These are phyloP conservation scores for Myxozyma neglecta DNA, from an alignment of 805 yeast genomes.

Conservation along the genomic window DNA sequence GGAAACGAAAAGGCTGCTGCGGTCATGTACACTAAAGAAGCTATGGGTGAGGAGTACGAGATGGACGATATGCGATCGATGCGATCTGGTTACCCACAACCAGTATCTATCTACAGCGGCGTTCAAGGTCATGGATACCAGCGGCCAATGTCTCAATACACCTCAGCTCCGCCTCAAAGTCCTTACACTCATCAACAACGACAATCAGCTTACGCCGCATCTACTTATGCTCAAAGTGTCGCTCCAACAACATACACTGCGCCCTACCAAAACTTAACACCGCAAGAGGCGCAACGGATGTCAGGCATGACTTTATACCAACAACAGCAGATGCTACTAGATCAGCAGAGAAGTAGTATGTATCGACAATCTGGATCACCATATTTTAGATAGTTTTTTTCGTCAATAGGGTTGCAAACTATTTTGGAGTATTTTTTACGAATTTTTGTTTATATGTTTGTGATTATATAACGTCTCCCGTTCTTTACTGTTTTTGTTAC, in stretches of 20 bases:
- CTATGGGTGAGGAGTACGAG: constrained; percentile 40
- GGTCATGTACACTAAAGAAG: constrained; percentile 8
- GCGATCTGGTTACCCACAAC: constrained; percentile 20
- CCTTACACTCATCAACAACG: neutral
- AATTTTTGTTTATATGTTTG: too few species aligned
- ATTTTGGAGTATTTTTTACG: too few species aligned
- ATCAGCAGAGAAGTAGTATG: constrained; percentile 4
- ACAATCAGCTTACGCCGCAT: neutral
- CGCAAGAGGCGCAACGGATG: constrained; percentile 2
- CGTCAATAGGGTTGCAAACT: too few species aligned
- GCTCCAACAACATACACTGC: constrained; percentile 2
- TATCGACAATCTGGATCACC: neutral
- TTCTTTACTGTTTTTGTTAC: too few species aligned
- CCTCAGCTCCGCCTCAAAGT: neutral
- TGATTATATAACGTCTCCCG: too few species aligned
- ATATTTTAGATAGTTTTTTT: neutral
- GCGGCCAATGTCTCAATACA: neutral
- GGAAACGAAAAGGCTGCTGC: constrained; percentile 18
- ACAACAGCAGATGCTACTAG: constrained; percentile 9
- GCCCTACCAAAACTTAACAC: neutral
- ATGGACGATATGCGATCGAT: constrained; percentile 38
- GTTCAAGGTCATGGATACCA: constrained; percentile 1
- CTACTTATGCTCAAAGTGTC: neutral
- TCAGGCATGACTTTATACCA: constrained; percentile 14
- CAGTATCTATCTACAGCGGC: constrained; percentile 12